Percentiles rank a stretch among this genome's conserved stretches.
Conservation (phyloP, 768 basidiomycete species). For the Exidia glandulosa region DNA sequence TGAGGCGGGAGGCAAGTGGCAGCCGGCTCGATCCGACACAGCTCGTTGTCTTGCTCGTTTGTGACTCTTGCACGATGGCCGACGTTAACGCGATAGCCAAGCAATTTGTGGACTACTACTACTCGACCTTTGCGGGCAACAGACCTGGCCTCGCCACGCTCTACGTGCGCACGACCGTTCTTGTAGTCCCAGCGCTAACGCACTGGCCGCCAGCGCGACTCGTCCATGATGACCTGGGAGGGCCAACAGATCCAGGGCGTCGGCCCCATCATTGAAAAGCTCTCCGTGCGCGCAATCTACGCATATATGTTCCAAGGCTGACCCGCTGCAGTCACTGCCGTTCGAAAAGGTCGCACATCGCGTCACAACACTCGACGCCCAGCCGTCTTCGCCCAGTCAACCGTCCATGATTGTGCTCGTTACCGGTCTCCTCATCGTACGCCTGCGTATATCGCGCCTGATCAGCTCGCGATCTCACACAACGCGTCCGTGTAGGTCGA, state of each 20-base stretch:
- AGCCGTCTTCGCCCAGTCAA: slow-evolving; percentile 56
- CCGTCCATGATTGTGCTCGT: slow-evolving; percentile 71
- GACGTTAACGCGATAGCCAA: slow-evolving; percentile 66
- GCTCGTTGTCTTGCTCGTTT: slow-evolving; percentile 8
- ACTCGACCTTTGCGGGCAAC: slow-evolving; percentile 58
- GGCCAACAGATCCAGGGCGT: slow-evolving; percentile 44
- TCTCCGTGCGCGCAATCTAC: slow-evolving; percentile 37
- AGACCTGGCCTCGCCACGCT: slow-evolving; percentile 46
- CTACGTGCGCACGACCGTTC: slow-evolving; percentile 53
- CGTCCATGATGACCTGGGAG: slow-evolving; percentile 85
- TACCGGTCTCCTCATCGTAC: slow-evolving; percentile 72
- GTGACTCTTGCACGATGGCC: slow-evolving; percentile 43
- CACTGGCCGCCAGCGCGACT: slow-evolving; percentile 50
- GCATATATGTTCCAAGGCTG: background rate
- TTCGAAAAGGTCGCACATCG: slow-evolving; percentile 76
- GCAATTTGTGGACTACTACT: slow-evolving; percentile 79
- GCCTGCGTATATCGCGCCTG: slow-evolving; percentile 13
- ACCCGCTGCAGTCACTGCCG: slow-evolving; percentile 47
- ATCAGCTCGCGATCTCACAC: background rate
- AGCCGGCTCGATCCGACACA: slow-evolving; percentile 6
- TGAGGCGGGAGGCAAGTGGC: too few relatives aligned
- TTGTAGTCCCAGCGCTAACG: slow-evolving; percentile 9
- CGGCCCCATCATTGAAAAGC: slow-evolving; percentile 53
- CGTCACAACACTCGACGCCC: slow-evolving; percentile 74
- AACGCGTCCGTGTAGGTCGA: slow-evolving; percentile 49